phyloP scores from a whole-genome alignment of 441 rosid genomes.

The Populus hybrid region DNA sequence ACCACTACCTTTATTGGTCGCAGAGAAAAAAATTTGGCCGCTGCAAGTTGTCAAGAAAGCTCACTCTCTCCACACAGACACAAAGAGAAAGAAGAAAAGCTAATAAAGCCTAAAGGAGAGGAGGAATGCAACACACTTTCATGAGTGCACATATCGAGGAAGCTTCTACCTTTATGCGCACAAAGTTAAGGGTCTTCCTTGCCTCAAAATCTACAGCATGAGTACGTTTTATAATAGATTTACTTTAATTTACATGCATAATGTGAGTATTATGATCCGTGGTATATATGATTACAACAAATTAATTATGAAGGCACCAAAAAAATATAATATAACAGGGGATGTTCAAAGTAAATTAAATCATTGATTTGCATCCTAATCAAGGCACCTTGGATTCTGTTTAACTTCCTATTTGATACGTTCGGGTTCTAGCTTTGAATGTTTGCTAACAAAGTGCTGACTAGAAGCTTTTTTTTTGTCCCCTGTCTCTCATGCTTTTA shows the following conservation, averaged over 20 bases:
- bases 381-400: conserved; percentile 45
- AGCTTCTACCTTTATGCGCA: conserved; percentile 56
- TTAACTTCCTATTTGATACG: conserved; percentile 12
- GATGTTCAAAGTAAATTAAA: not conserved
- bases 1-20: conserved; percentile 47
- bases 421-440: conserved; percentile 7
- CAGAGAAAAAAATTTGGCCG: conserved; percentile 35
- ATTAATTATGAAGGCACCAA: not conserved
- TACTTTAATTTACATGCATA: not conserved
- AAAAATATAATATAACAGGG: not conserved
- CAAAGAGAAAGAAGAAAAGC: conserved; percentile 31
- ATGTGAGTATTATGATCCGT: not conserved
- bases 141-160: conserved; percentile 65
- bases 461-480: not conserved
- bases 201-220: not conserved
- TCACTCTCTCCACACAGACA: conserved; percentile 28
- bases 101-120: conserved; percentile 45
- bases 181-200: conserved; percentile 18
- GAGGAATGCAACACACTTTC: conserved; percentile 55
- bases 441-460: conserved; percentile 24
- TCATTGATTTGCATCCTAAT: conserved; percentile 13
- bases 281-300: not conserved
- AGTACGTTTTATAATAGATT: not conserved
- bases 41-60: conserved; percentile 63
- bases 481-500: not conserved